Percentiles rank a stretch among this genome's conserved stretches.
Conservation (phyloP, 1,139 yeast species). For the Diutina pseudorugosa region DNA sequence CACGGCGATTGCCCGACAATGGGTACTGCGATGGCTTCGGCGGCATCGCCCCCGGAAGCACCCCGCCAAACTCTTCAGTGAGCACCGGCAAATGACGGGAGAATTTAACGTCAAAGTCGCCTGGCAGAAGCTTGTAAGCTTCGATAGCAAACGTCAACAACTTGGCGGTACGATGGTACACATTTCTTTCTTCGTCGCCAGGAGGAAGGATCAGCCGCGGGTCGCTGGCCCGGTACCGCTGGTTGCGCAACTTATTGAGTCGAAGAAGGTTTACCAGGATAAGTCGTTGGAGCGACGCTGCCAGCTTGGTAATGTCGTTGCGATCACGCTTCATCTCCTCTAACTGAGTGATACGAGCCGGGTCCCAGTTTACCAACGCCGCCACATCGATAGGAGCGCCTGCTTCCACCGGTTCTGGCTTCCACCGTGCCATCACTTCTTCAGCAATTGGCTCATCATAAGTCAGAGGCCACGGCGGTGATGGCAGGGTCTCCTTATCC, state of each 20-base stretch:
- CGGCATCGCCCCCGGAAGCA: conserved; percentile 49
- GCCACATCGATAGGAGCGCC: conserved; percentile 21
- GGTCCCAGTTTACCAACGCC: conserved; percentile 42
- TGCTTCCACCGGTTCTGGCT: background rate
- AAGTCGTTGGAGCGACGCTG: conserved; percentile 30
- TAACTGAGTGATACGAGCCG: conserved; percentile 21
- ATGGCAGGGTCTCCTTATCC: background rate
- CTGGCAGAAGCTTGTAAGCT: conserved; percentile 16
- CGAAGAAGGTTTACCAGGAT: conserved; percentile 46
- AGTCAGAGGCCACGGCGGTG: background rate
- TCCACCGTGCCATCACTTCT: background rate
- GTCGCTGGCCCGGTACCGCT: conserved; percentile 31
- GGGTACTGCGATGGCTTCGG: conserved; percentile 7
- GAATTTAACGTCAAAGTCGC: conserved; percentile 20
- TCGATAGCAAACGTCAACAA: conserved; percentile 21
- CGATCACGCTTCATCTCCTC: conserved; percentile 18
- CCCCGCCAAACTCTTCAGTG: conserved; percentile 65
- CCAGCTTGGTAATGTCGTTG: conserved; percentile 17
- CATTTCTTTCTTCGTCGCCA: conserved; percentile 14
- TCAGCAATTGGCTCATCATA: background rate
- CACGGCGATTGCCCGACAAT: conserved; percentile 15
- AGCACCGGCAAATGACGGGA: conserved; percentile 52
- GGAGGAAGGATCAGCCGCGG: conserved; percentile 16
- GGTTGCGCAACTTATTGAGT: conserved; percentile 52
- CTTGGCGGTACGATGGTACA: conserved; percentile 31